Base-by-base conservation (phyloP, 2,329 filamentous ascomycete genomes). In the Tolypocladium album region DNA sequence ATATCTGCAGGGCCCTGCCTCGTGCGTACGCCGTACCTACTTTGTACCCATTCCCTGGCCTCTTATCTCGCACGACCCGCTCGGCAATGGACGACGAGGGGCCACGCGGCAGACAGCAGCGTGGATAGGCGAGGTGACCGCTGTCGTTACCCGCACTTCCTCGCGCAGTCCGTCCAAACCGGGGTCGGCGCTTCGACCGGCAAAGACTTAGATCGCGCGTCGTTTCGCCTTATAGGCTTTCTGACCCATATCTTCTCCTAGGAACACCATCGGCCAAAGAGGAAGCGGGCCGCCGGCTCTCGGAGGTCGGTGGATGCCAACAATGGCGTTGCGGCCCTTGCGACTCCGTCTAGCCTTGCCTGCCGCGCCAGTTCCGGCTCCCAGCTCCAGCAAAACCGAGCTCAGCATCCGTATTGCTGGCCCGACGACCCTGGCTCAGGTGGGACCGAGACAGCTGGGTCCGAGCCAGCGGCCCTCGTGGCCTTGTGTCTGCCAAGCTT, bases 131-230 rank as follows among this genome's bases (percentile, higher is more conserved):
- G 24, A 20, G 9, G 17, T 36, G 50, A 53, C 45, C 24, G 15
- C 22, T 9, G 24, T 27, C 15, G 13, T 20, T 17, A 20, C 27
- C 24, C 15, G 47, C 27, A n/a, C 50, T 31, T 53, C 27, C 27
- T 34, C 47, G 47, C 47, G 15, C 27, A 4, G 22, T 52, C 39
- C 12, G 20, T 17, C 50, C 17, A 40, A 50, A 13, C 58, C 39
- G 52, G 58, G 58, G 58, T 59, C 58, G n/a, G 52, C 20, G n/a
- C 38, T 55, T 59, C 40, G 42, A 59, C 58, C 58, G 58, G 58
- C 27, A 42, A 58, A 56, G 39, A 13, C 22, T 20, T 45, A 57
- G 55, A 27, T 17, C 39, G 27, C 55, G 55, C 55, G 40, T 31
- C 40, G 52, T 47, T 34, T 42, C 58, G n/a, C 36, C 4, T 11